Base-by-base conservation (phyloP, 2,329 filamentous ascomycete genomes). In the Karstenula rhodostoma region DNA sequence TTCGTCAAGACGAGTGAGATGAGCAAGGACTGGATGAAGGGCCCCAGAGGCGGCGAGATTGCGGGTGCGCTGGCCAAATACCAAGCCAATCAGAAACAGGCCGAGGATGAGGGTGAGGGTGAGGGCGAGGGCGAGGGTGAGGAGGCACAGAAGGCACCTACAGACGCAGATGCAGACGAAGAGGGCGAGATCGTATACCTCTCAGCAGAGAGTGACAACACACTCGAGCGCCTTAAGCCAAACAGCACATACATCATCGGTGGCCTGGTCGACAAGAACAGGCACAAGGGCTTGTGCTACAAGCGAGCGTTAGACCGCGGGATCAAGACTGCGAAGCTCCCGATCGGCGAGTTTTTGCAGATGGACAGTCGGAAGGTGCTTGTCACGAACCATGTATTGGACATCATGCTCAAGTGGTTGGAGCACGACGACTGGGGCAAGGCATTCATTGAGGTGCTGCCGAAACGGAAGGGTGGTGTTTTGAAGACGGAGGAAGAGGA, bases 361-460 rank as follows among this genome's bases (percentile, higher is more conserved):
- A 96, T 99, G 91, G 86, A 89, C 58, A 94, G 90, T 69, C 87
- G 95, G 33, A 88, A 90, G 69, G 92, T 99, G 4, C 81, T 99
- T 59, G 90, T 94, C 3, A 97, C 94, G 8, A 99, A 98, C 74
- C 95, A 99, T 73, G 95, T 99, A 1, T 87, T 95, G 49, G 94
- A 98, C 79, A 98, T 99, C 64, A 97, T 99, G 92, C 81, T 97
- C 48, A 89, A 88, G 66, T 99, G 94, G 93, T 79, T 99, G 57
- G 93, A 97, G 78, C 87, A 87, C 51, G 92, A 91, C 2, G 91
- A 98, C 76, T 99, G 95, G 95, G 94, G 90, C 1, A 84, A 91
- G 73, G 94, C 95, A 0, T 99, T 99, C 75, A 80, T 94, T 79
- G 85, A 87, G 53, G 93, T 96, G 3, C 94, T 99, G 67, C 95